Conservation (phyloP, 2,329 filamentous ascomycete species). For the Myriosclerotinia curreyana region DNA sequence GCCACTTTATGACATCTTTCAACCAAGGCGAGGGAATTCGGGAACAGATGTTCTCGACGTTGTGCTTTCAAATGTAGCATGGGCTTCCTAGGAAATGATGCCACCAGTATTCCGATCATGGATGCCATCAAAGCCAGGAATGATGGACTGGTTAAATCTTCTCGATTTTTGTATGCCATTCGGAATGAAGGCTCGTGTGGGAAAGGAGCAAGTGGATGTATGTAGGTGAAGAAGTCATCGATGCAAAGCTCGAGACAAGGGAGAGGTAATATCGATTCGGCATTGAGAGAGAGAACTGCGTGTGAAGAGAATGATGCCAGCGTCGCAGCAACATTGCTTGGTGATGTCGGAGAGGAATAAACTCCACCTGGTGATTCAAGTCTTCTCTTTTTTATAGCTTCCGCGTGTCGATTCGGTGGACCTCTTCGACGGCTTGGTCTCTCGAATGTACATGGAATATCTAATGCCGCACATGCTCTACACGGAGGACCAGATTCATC, state of each 20-base stretch:
- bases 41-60: constrained; percentile 62
- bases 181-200: constrained; percentile 77
- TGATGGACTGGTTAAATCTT: constrained; percentile 62
- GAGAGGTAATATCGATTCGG: constrained; percentile 69
- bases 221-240: constrained; percentile 81
- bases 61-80: constrained; percentile 66
- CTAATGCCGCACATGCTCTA: constrained; percentile 60
- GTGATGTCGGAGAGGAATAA: constrained; percentile 36
- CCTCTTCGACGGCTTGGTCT: constrained; percentile 61
- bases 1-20: constrained; percentile 69
- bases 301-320: constrained; percentile 38
- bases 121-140: constrained; percentile 70
- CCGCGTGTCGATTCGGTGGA: constrained; percentile 64
- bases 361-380: constrained; percentile 38
- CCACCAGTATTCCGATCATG: constrained; percentile 71
- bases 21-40: constrained; percentile 66
- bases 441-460: constrained; percentile 66
- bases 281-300: constrained; percentile 46
- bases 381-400: constrained; percentile 61
- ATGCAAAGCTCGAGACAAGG: constrained; percentile 66
- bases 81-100: constrained; percentile 71
- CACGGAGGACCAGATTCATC: constrained; percentile 65
- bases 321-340: constrained; percentile 38
- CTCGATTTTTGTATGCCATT: constrained; percentile 61
- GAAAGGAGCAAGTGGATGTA: constrained; percentile 73